A percentile compares a stretch with the other conserved stretches of the same genome.
Conservation (phyloP, 148 eudicot genomes). For the Heliamphora exappendiculata region DNA sequence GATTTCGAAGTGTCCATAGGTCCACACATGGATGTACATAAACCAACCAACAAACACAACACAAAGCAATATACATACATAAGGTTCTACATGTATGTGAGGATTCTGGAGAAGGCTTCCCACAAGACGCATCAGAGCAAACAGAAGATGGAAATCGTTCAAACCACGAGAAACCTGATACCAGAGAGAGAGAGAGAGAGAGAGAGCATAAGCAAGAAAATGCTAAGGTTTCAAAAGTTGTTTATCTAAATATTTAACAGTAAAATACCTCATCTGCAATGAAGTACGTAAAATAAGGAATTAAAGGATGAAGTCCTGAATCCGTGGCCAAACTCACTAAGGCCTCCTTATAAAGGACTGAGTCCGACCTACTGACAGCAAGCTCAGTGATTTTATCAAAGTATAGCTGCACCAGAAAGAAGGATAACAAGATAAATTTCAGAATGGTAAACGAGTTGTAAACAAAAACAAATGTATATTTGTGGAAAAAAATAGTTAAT, state of each 20-base stretch:
- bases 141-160: constrained; percentile 49
- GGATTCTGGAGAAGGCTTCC: constrained; percentile 66
- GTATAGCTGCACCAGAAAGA: constrained; percentile 44
- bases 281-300: constrained; percentile 67
- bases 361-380: constrained; percentile 46
- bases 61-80: constrained; percentile 36
- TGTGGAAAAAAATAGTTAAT: not conserved
- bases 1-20: not conserved
- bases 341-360: constrained; percentile 62
- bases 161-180: constrained; percentile 70
- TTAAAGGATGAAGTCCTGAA: constrained; percentile 71
- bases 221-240: not conserved
- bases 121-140: constrained; percentile 75
- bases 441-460: not conserved
- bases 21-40: not conserved
- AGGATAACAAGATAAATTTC: not conserved
- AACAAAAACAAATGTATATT: not conserved
- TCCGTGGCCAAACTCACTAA: constrained; percentile 73
- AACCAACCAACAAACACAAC: constrained; percentile 1
- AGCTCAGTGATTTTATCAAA: constrained; percentile 68
- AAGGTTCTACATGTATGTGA: constrained; percentile 68
- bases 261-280: constrained; percentile 58
- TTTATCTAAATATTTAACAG: not conserved
- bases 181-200: not conserved
- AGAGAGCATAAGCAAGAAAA: not conserved